Percentiles rank a stretch among this genome's conserved stretches.
These are phyloP conservation scores for Cairneyella variabilis DNA, from an alignment of 495 filamentous ascomycete species.

Conservation along the genomic window DNA sequence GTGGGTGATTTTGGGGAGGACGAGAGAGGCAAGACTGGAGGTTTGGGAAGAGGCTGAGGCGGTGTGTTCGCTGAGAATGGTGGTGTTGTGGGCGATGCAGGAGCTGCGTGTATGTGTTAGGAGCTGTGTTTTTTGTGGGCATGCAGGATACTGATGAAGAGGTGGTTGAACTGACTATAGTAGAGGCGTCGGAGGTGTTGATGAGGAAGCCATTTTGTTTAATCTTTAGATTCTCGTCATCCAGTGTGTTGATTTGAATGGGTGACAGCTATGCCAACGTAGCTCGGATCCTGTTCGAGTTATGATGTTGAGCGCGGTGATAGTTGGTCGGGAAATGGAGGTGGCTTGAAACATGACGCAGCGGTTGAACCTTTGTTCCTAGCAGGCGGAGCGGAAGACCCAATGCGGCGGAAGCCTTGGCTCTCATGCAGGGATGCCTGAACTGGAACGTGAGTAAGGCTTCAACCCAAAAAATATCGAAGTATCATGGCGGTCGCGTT, in stretches of 20 bases:
- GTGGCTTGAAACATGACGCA: neutral
- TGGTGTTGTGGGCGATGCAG: constrained; percentile 86
- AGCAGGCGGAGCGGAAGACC: neutral
- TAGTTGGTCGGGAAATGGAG: neutral
- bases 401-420: neutral
- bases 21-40: constrained; percentile 82
- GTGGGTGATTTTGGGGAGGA: constrained; percentile 94
- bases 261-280: no score
- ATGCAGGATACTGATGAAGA: constrained; percentile 1
- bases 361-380: no score
- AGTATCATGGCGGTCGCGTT: neutral
- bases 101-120: constrained; percentile 48
- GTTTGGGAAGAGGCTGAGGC: constrained; percentile 71
- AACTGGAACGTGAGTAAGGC: neutral
- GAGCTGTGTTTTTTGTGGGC: no score
- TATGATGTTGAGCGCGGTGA: neutral
- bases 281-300: no score
- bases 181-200: constrained; percentile 65
- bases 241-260: neutral
- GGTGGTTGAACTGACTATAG: constrained; percentile 71
- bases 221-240: neutral
- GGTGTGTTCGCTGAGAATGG: constrained; percentile 89
- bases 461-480: neutral
- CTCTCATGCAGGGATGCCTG: neutral
- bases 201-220: constrained; percentile 71